Evolutionary conservation across 2,329 filamentous ascomycete genomes (phyloP), one percentile per base, ranked within the genome.

Genomic region (Aureobasidium sp.): DNA sequence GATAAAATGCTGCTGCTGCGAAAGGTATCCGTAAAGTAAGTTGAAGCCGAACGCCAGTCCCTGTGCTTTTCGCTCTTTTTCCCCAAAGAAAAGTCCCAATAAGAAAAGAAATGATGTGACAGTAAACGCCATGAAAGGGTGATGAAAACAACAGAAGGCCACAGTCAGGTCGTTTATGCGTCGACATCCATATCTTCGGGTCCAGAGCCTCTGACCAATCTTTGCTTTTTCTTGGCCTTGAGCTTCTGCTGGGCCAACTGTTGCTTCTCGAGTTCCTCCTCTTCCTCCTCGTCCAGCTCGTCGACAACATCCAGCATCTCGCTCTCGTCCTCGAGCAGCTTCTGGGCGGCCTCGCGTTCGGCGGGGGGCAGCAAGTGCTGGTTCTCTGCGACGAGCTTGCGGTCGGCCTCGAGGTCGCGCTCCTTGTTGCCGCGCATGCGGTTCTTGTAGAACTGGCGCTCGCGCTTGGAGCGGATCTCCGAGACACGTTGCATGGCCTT

Each of bases 391-490:
- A 99, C 92, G 67, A 97, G 82, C 81, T 93, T 94, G 75, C 90
- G 82, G 72, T 96, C 90, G 66, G 83, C 80, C 70, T 87, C 88
- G 66, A 90, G 81, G 79, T 94, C 86, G 72, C 86, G 84, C 76
- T 89, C 89, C 77, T 89, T 87, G 79, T 95, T 96, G 75, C 92
- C 92, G 58, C 86, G 86, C 89, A 97, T 91, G 73, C 94, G 87
- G 73, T 88, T 87, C 84, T 90, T 92, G 82, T 96, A 97, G 79
- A 97, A 96, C 67, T 88, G 88, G 68, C 91, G 84, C 82, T 97
- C 93, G 72, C 94, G 84, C 73, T 86, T 85, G 62, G 84, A 77
- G 60, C 91, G 82, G 76, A 97, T 93, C 81, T 97, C 92, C 70
- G 84, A 81, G 69, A 97, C 87, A 66, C 93, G 85, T 77, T 90